Conservation (phyloP, 371 early-diverging fungal genomes). For the Lichtheimia ornata region DNA sequence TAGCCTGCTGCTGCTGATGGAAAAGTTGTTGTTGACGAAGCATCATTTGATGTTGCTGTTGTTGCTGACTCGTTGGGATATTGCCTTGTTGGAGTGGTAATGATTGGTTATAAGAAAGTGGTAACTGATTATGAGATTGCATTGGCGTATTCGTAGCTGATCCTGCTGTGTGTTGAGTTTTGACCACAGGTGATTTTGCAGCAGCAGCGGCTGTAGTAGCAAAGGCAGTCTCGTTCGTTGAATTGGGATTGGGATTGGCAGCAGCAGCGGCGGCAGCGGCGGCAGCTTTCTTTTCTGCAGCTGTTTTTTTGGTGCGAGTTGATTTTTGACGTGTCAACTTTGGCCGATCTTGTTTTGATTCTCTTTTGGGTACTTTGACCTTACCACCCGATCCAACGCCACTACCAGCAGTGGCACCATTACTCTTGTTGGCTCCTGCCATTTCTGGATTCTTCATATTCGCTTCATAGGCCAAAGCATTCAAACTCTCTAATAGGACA, state of each 20-base stretch:
- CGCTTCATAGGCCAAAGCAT: constrained; percentile 7
- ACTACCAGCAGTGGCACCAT: background rate
- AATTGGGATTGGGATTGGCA: background rate
- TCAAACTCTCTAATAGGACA: constrained; percentile 4
- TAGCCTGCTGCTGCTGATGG: constrained; percentile 8
- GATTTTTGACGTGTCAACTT: constrained; percentile 14
- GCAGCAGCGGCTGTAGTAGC: background rate
- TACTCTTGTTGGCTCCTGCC: background rate
- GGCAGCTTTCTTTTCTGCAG: constrained; percentile 7
- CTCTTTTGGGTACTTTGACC: constrained; percentile 9
- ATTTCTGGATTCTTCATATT: background rate
- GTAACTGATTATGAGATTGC: constrained; percentile 5
- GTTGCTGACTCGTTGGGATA: background rate
- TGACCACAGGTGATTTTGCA: constrained; percentile 16
- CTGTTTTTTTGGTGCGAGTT: constrained; percentile 10
- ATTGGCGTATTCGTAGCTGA: constrained; percentile 9
- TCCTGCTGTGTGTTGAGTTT: constrained; percentile 9
- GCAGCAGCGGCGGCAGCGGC: background rate
- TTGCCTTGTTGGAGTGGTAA: too few relatives aligned
- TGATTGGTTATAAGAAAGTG: too few relatives aligned
- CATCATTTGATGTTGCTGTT: constrained; percentile 5
- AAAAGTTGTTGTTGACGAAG: background rate
- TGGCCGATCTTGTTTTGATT: constrained; percentile 12
- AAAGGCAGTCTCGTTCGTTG: background rate
- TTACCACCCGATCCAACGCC: constrained; percentile 7